Evolutionary conservation across 2,329 filamentous ascomycete genomes (phyloP).

Genomic region (Thielaviopsis musarum): DNA sequence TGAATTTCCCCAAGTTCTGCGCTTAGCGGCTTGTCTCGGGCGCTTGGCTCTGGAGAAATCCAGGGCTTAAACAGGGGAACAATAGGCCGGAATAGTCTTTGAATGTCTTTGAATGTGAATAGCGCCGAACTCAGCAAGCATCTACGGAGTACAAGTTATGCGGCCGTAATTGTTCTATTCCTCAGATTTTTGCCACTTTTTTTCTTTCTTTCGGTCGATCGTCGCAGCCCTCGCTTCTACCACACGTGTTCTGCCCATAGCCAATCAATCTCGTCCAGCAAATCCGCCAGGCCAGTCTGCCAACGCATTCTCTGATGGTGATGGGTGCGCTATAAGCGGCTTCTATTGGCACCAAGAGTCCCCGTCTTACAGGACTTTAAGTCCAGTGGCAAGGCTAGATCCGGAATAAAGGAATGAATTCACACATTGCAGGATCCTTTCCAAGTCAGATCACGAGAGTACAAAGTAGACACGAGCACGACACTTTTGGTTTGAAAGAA

Average conservation of each 20-base stretch:
- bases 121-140: background rate
- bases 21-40: background rate
- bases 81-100: background rate
- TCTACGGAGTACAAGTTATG: background rate
- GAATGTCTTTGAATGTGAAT: no score
- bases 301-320: background rate
- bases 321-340: no score
- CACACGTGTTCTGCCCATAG: background rate
- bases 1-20: no score
- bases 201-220: background rate
- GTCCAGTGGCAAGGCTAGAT: no score
- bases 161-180: background rate
- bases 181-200: background rate
- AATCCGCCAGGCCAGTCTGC: background rate
- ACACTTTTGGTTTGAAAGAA: no score
- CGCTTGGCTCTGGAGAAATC: background rate
- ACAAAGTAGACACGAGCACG: no score
- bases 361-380: no score
- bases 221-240: background rate
- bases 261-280: background rate
- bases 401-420: no score
- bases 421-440: no score
- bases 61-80: background rate
- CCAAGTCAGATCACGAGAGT: no score
- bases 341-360: no score